These are phyloP conservation scores for Russula brevipes DNA, from an alignment of 768 basidiomycete species.

Conservation along the genomic window DNA sequence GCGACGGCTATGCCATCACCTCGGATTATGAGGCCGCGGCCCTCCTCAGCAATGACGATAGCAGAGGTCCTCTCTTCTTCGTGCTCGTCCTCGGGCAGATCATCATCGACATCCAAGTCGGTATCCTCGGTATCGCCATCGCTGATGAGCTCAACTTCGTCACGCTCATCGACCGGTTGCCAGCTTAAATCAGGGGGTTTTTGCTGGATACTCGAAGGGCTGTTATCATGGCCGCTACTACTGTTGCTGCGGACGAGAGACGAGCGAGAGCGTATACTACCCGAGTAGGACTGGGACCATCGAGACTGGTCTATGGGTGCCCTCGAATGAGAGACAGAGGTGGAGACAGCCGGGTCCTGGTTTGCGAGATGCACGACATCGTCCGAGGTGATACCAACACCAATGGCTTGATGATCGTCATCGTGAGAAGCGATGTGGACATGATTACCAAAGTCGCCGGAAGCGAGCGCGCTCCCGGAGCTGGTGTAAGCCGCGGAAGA, in stretches of 20 bases:
- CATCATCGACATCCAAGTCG: constrained; percentile 40
- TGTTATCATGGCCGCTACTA: constrained; percentile 37
- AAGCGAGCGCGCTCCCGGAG: constrained; percentile 56
- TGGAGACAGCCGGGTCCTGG: constrained; percentile 44
- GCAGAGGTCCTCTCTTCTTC: constrained; percentile 73
- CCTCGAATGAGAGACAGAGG: constrained; percentile 44
- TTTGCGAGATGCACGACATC: constrained; percentile 57
- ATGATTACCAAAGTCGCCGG: constrained; percentile 53
- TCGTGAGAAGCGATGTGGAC: constrained; percentile 59
- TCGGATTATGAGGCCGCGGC: constrained; percentile 75
- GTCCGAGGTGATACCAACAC: constrained; percentile 61
- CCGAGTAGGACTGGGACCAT: constrained; percentile 71
- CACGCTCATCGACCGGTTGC: constrained; percentile 67
- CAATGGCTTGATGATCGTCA: constrained; percentile 53
- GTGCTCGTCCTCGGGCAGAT: constrained; percentile 38
- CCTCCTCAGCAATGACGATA: constrained; percentile 75
- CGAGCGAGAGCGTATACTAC: constrained; percentile 60
- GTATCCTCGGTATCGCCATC: constrained; percentile 48
- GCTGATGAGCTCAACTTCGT: constrained; percentile 56
- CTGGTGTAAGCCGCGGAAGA: constrained; percentile 77
- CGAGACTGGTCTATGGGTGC: constrained; percentile 57
- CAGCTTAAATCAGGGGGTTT: constrained; percentile 72
- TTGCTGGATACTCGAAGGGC: constrained; percentile 45
- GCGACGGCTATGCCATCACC: constrained; percentile 57
- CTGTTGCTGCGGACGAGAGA: constrained; percentile 55